Conservation (phyloP, 208 protist genomes). For the Endotrypanum monterogeii region DNA sequence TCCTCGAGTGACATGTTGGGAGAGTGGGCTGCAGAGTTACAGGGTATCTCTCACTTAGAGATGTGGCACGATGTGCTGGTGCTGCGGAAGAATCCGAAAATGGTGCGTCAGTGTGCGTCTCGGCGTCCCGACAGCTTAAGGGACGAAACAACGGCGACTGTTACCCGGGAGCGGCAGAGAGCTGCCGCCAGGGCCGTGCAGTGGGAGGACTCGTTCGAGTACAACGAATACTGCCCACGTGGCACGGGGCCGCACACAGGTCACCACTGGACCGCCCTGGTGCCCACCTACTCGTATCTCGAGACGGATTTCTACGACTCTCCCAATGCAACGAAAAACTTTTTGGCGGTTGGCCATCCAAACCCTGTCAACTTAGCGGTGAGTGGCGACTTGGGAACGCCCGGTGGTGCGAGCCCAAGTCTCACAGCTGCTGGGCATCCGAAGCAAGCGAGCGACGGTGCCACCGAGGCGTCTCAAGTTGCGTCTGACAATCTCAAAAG, state of each 20-base stretch:
- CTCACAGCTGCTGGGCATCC: neutral
- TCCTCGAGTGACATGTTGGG: neutral
- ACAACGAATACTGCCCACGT: constrained; percentile 76
- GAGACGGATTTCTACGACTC: constrained; percentile 65
- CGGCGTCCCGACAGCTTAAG: neutral
- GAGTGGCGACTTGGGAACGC: neutral
- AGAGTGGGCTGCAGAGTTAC: constrained; percentile 16
- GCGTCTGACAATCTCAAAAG: constrained; percentile 38
- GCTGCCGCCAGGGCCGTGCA: constrained; percentile 16
- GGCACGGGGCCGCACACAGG: constrained; percentile 34
- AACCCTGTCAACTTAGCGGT: constrained; percentile 5
- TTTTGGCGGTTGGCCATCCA: constrained; percentile 56
- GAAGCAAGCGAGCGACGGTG: neutral
- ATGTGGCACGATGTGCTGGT: constrained; percentile 68
- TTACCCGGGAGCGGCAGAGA: neutral
- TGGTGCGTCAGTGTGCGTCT: constrained; percentile 8
- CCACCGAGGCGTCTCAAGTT: constrained; percentile 12
- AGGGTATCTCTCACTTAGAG: constrained; percentile 5
- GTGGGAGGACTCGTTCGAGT: constrained; percentile 83
- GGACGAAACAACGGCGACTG: neutral
- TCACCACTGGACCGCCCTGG: constrained; percentile 75
- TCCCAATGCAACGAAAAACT: constrained; percentile 40
- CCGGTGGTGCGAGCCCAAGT: neutral
- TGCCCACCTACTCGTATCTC: constrained; percentile 75
- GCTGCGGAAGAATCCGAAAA: constrained; percentile 40